Conservation (phyloP, 1,284 basidiomycete species). For the Rhodotorula sp. region DNA sequence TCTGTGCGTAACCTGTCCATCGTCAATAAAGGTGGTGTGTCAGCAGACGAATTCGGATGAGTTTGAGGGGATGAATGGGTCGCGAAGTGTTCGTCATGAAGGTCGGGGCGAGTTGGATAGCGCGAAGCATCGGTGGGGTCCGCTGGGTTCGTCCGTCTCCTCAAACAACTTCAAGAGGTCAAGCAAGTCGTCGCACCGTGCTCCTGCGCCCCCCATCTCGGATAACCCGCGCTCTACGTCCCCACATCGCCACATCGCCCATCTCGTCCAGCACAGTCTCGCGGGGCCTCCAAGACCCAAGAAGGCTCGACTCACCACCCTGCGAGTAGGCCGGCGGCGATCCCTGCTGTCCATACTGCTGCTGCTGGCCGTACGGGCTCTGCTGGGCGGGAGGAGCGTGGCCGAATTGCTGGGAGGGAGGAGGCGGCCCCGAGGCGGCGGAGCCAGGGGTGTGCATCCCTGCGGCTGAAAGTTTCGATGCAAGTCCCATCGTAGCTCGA, state of each 20-base stretch:
- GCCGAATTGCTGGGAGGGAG: not conserved
- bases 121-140: no score
- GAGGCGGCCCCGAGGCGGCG: not conserved
- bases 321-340: not conserved
- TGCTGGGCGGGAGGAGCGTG: not conserved
- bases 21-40: no score
- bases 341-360: not conserved
- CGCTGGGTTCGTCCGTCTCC: no score
- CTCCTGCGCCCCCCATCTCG: no score
- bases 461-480: not conserved
- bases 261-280: not conserved
- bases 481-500: not conserved
- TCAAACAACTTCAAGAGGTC: no score
- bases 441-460: not conserved
- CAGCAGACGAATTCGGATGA: not conserved
- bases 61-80: not conserved
- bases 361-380: not conserved
- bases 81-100: no score
- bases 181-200: no score
- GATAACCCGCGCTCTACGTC: no score
- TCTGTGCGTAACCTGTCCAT: not conserved
- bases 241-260: not conserved
- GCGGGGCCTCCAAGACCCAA: no score
- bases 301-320: not conserved
- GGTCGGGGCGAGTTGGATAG: no score